Base-by-base conservation (phyloP, 2,329 filamentous ascomycete species). In the Fusarium siculi region DNA sequence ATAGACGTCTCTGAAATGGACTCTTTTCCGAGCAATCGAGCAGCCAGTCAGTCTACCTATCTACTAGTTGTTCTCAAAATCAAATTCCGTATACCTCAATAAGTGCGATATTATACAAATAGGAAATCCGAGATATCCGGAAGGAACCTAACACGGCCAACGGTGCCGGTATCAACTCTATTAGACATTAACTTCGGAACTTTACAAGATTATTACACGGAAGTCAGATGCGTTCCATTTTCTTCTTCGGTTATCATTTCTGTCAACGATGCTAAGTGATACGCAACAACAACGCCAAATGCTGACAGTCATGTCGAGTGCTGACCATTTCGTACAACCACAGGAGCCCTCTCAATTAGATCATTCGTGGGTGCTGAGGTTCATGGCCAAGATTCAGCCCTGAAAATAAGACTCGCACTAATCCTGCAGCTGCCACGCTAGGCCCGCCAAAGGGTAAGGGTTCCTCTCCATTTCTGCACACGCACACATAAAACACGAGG, bases 111-210 rank as follows among this genome's bases (percentile, higher is more conserved):
- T 59, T 55, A 25, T 54, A 34, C 42, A 36, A 39, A n/a, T 30
- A 39, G n/a, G 54, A 57, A 36, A 40, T 43, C 58, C 54, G 70
- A 61, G n/a, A 32, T 50, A 46, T 47, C 62, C 44, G 62, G 49
- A 58, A 52, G 28, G 47, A 61, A 74, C 57, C 70, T 63, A 63
- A 56, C 34, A 46, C n/a, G n/a, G 7, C 18, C 23, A 37, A 40
- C 49, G 8, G 52, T 28, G 18, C 50, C 30, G 23, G n/a, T 16
- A 19, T 19, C 30, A 70, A 66, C 30, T 39, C 44, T 50, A 63
- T 67, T 25, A 55, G 12, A 53, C 18, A 39, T 58, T 63, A 53
- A 28, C 61, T 67, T 66, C 34, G 42, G 44, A 23, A 44, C 50
- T 58, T 44, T 32, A 21, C 21, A 40, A 52, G 18, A 32, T 53